A percentile compares a stretch with the other conserved stretches of the same genome.
These are phyloP conservation scores for Pelagophyceae sp. DNA, from an alignment of 352 stramenopile species.

Conservation along the genomic window DNA sequence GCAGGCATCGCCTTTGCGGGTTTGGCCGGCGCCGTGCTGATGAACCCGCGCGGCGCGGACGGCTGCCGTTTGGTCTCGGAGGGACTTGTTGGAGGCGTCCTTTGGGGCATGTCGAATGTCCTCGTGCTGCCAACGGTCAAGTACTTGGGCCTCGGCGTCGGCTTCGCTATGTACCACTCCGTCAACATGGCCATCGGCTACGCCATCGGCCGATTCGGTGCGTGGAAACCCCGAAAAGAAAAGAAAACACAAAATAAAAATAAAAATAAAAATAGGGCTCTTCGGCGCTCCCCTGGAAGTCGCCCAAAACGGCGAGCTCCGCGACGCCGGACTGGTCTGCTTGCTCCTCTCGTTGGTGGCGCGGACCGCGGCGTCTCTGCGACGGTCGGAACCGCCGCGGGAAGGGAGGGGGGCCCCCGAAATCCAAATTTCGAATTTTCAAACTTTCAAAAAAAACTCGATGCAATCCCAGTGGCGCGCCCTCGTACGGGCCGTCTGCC, in stretches of 20 bases:
- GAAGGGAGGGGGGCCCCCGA: too few species aligned
- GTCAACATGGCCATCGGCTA: slow-evolving; percentile 2
- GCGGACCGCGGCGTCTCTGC: too few species aligned
- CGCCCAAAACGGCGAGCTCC: background rate
- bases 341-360: background rate
- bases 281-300: background rate
- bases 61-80: too few species aligned
- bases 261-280: too few species aligned
- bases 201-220: background rate
- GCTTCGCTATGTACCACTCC: slow-evolving; percentile 5
- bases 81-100: background rate
- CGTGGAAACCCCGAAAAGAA: too few species aligned
- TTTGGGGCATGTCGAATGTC: slow-evolving; percentile 5
- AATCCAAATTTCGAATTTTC: too few species aligned
- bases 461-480: too few species aligned
- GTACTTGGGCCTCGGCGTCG: background rate
- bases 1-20: background rate
- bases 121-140: background rate
- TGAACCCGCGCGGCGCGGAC: background rate
- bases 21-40: background rate
- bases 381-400: too few species aligned
- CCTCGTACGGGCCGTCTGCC: too few species aligned
- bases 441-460: too few species aligned
- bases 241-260: too few species aligned
- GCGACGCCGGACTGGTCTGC: background rate